Evolutionary conservation across 1,284 basidiomycete species (phyloP).

Genomic region (Pseudozyma hubeiensis): DNA sequence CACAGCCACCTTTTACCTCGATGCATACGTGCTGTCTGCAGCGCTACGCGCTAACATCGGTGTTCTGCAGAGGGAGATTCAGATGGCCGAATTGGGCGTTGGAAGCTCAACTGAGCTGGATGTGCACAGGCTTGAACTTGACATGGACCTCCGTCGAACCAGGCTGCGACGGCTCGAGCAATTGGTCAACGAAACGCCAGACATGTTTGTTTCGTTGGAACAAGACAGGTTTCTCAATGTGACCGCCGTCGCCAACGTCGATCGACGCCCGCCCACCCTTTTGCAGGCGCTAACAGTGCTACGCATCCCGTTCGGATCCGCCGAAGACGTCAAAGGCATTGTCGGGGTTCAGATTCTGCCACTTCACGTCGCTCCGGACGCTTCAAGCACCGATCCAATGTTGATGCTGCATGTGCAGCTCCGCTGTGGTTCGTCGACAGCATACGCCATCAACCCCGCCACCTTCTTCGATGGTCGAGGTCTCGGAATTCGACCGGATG

Average conservation of each 20-base stretch:
- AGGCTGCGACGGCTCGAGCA: constrained; percentile 51
- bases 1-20: constrained; percentile 38
- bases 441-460: constrained; percentile 46
- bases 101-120: constrained; percentile 17
- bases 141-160: constrained; percentile 46
- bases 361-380: constrained; percentile 20
- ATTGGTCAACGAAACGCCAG: constrained; percentile 51
- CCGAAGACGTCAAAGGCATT: constrained; percentile 7
- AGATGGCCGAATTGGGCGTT: constrained; percentile 50
- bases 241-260: constrained; percentile 55
- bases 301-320: constrained; percentile 24
- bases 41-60: constrained; percentile 44
- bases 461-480: constrained; percentile 55
- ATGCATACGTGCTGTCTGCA: constrained; percentile 26
- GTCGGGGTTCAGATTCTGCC: constrained; percentile 17
- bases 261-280: constrained; percentile 55
- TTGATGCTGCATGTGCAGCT: constrained; percentile 23
- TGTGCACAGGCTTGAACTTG: constrained; percentile 27
- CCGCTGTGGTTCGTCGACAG: constrained; percentile 11
- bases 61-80: constrained; percentile 49
- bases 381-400: constrained; percentile 33
- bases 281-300: constrained; percentile 52
- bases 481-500: constrained; percentile 29
- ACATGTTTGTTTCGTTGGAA: constrained; percentile 49
- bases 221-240: constrained; percentile 37